These are phyloP conservation scores for Triangularia setosa DNA, from an alignment of 2,329 filamentous ascomycete species.

Conservation along the genomic window DNA sequence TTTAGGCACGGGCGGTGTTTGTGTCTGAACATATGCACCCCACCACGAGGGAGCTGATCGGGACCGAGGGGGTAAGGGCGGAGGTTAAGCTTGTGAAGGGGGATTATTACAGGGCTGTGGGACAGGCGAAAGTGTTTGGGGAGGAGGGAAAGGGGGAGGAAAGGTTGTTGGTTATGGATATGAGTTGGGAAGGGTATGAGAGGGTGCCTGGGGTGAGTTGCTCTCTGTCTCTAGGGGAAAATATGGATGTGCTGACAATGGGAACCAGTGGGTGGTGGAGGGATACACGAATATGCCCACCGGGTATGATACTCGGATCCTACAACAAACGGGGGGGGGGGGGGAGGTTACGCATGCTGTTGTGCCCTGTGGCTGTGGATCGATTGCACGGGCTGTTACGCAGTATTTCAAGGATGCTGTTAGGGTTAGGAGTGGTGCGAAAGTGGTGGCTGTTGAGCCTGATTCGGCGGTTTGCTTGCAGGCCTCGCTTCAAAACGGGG, in stretches of 20 bases:
- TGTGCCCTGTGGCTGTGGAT: slow-evolving; percentile 68
- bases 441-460: slow-evolving; percentile 67
- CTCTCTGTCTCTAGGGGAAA: too few species aligned
- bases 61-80: slow-evolving; percentile 53
- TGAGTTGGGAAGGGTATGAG: slow-evolving; percentile 62
- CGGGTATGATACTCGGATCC: slow-evolving; percentile 62
- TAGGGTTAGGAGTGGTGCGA: neutral
- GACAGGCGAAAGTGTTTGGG: slow-evolving; percentile 42
- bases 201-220: slow-evolving; percentile 54
- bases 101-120: slow-evolving; percentile 62
- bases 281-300: slow-evolving; percentile 71
- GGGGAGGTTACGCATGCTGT: slow-evolving; percentile 49
- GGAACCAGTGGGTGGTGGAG: slow-evolving; percentile 66
- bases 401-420: slow-evolving; percentile 53
- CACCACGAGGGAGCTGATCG: slow-evolving; percentile 52
- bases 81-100: slow-evolving; percentile 51
- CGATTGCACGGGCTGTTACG: slow-evolving; percentile 65
- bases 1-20: slow-evolving; percentile 56
- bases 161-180: slow-evolving; percentile 64
- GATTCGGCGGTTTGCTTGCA: slow-evolving; percentile 59
- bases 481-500: slow-evolving; percentile 47
- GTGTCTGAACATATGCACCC: slow-evolving; percentile 58
- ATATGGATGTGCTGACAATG: neutral
- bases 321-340: slow-evolving; percentile 33
- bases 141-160: slow-evolving; percentile 32